Evolutionary conservation across 345 rosid genomes (phyloP).

Genomic region (Psidium friedrichsthalianum): DNA sequence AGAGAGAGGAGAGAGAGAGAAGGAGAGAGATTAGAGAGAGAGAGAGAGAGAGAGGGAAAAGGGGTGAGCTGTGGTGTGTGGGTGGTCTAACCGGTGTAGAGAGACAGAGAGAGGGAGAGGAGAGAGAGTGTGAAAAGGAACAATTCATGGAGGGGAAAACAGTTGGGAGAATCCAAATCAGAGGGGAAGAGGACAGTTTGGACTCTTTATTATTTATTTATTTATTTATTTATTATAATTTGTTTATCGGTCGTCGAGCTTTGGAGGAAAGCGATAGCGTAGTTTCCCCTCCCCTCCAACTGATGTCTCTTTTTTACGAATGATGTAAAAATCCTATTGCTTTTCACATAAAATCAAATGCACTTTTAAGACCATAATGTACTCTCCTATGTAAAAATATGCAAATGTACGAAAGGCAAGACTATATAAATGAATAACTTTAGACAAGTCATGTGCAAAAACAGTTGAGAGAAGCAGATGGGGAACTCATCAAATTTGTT

Average conservation of each 20-base stretch:
- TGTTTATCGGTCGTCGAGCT: background rate
- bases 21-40: background rate
- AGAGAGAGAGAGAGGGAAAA: too few species aligned
- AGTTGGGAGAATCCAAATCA: slow-evolving; percentile 23
- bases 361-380: background rate
- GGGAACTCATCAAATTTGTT: background rate
- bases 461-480: background rate
- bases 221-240: too few species aligned
- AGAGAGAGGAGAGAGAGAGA: fast-evolving
- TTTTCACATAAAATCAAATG: background rate
- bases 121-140: slow-evolving; percentile 44
- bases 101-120: slow-evolving; percentile 18
- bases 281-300: too few species aligned
- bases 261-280: background rate
- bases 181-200: background rate
- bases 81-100: background rate
- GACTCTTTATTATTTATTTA: too few species aligned
- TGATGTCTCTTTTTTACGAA: too few species aligned
- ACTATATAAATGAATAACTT: background rate
- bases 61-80: background rate
- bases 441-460: background rate
- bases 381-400: background rate
- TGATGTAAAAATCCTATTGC: too few species aligned
- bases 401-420: background rate
- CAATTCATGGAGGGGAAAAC: slow-evolving; percentile 28